Base-by-base conservation (phyloP, 805 yeast genomes). In the Yamadazyma kitorensis region DNA sequence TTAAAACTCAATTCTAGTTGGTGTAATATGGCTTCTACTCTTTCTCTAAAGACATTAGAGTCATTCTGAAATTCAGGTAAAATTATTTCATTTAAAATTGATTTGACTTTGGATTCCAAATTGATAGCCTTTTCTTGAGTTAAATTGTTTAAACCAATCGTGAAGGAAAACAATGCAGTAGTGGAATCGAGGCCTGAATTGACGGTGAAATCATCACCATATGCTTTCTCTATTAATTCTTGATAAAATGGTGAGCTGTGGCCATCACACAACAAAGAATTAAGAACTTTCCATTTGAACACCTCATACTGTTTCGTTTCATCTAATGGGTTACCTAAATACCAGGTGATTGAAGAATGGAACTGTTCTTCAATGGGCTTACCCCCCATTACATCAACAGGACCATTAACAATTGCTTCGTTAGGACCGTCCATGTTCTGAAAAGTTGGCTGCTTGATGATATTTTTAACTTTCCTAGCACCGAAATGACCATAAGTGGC, bases 161-260 rank as follows among this genome's bases (percentile, higher is more conserved):
- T 83, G 53, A 91, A 82, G 34, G 88, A 68, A 39, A 85, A 77
- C 27, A 77, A 72, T 0, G 86, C 81, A 3, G 96, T 84, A 33
- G 86, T 78, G 2, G 84, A 72, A 39, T 91, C 97, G 35, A 86
- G 66, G 1, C 98, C 98, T 0, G 95, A 70, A 52, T 93, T 93
- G 4, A 87, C 84, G 1, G 91, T 67, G 52, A 81, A 93, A 45
- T 93, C 97, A 33, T 85, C 76, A 26, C 93, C 98, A 21, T 81
- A 53, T 1, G 91, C 93, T 1, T 83, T 61, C 55, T 93, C 98
- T 36, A 93, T 83, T 36, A 93, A 65, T n/a, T 76, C 76, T 57
- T 88, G 86, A 57, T 89, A 86, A 36, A 93, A 68, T 5, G 95
- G 91, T 5, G 98, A 82, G 9, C 93, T 83, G 52, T 91, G 98